These are phyloP conservation scores for Pezicula neosporulosa DNA, from an alignment of 2,329 filamentous ascomycete species.

Conservation along the genomic window DNA sequence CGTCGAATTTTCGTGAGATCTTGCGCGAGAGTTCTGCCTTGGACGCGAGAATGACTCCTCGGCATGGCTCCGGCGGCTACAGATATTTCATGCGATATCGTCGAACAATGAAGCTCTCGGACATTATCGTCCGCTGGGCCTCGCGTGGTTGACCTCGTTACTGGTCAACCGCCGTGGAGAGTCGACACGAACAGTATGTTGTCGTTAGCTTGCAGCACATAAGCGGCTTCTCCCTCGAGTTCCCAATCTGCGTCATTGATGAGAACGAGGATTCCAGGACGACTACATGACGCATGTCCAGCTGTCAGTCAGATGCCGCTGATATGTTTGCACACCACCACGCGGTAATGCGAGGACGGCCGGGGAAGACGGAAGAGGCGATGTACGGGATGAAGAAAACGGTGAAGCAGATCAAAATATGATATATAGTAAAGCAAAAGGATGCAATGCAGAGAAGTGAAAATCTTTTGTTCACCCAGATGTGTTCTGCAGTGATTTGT, in stretches of 20 bases:
- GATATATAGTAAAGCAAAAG: constrained; percentile 4
- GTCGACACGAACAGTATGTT: constrained; percentile 96
- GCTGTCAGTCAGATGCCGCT: constrained; percentile 16
- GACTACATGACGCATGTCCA: constrained; percentile 48
- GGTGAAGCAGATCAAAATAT: constrained; percentile 8
- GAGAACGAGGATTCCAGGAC: constrained; percentile 90
- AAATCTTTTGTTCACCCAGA: not conserved
- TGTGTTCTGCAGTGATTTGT: constrained; percentile 16
- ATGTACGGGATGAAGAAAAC: constrained; percentile 5
- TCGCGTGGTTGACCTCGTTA: too few species aligned
- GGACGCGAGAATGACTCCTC: too few species aligned
- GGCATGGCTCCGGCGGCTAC: too few species aligned
- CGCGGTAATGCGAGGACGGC: constrained; percentile 1
- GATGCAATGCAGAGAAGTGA: constrained; percentile 4
- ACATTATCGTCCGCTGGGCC: too few species aligned
- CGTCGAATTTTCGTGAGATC: too few species aligned
- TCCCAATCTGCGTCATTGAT: constrained; percentile 99
- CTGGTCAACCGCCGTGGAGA: constrained; percentile 76
- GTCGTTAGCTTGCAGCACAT: constrained; percentile 77
- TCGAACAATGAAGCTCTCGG: too few species aligned
- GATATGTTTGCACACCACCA: not conserved
- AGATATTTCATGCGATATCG: not conserved
- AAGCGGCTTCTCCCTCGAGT: constrained; percentile 88
- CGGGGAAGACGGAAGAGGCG: not conserved
- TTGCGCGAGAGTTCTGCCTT: too few species aligned